phyloP scores from a whole-genome alignment of 2,329 filamentous ascomycete genomes.

The Penicillium sp. region DNA sequence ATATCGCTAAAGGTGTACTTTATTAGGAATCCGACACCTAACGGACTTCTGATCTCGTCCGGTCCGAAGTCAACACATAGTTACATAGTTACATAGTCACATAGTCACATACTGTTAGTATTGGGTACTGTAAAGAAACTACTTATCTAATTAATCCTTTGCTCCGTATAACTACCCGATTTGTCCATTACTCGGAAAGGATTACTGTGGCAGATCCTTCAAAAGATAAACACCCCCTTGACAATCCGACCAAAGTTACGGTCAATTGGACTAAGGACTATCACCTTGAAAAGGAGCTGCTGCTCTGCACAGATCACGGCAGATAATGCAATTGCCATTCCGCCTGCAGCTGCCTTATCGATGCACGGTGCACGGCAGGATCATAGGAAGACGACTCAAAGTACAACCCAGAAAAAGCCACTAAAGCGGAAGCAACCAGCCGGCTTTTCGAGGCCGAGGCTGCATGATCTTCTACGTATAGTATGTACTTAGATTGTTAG shows the following conservation, averaged over 20 bases:
- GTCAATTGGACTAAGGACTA: not conserved
- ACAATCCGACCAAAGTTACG: not conserved
- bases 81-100: no score
- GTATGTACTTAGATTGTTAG: no score
- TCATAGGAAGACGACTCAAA: no score
- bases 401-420: not conserved
- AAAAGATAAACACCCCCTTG: not conserved
- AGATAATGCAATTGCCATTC: conserved; percentile 34
- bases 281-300: not conserved
- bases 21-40: not conserved
- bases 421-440: not conserved
- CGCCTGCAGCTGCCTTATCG: conserved; percentile 32
- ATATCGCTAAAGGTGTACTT: not conserved
- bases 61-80: no score
- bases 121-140: no score
- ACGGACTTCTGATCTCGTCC: conserved; percentile 1
- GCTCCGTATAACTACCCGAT: not conserved
- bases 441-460: conserved; percentile 8
- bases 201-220: not conserved
- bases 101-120: no score
- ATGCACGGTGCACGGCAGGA: not conserved
- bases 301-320: conserved; percentile 13
- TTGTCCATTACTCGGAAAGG: not conserved
- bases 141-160: not conserved
- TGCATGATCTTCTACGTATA: not conserved